Conservation (phyloP, 345 rosid genomes). For the Adansonia digitata region DNA sequence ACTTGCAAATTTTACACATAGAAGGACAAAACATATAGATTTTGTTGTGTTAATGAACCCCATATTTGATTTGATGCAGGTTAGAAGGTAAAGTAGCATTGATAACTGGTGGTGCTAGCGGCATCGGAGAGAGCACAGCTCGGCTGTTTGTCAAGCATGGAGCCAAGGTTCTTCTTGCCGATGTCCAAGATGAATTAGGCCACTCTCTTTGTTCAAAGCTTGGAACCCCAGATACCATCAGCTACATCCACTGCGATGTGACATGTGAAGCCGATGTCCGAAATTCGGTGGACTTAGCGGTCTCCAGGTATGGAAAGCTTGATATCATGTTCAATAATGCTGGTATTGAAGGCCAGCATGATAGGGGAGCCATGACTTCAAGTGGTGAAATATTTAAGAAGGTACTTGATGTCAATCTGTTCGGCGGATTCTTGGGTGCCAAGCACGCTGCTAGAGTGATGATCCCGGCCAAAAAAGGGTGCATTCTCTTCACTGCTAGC, state of each 20-base stretch:
- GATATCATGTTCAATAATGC: slow-evolving; percentile 35
- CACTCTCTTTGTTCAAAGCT: not conserved
- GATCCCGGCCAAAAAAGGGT: slow-evolving; percentile 15
- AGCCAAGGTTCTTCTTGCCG: slow-evolving; percentile 23
- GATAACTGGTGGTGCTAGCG: slow-evolving; percentile 20
- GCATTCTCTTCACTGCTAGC: slow-evolving; percentile 20
- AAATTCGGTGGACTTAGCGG: slow-evolving; percentile 16
- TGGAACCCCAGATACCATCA: slow-evolving; percentile 4
- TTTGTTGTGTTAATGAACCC: not conserved
- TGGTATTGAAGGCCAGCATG: not conserved
- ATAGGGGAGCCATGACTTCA: not conserved
- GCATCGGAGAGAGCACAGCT: slow-evolving; percentile 15
- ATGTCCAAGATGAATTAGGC: slow-evolving; percentile 24
- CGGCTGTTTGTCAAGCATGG: slow-evolving; percentile 20
- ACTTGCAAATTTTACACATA: no score
- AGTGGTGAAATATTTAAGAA: slow-evolving; percentile 3
- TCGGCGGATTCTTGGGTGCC: slow-evolving; percentile 24
- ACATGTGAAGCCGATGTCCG: slow-evolving; percentile 16
- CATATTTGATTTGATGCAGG: not conserved
- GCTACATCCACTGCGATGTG: slow-evolving; percentile 20
- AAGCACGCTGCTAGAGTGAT: slow-evolving; percentile 32
- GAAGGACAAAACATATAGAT: no score
- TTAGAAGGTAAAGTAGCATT: slow-evolving; percentile 17
- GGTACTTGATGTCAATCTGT: slow-evolving; percentile 10
- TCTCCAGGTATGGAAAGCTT: slow-evolving; percentile 21